These are phyloP conservation scores for Epicoccum nigrum DNA, from an alignment of 2,329 filamentous ascomycete species.

Conservation along the genomic window DNA sequence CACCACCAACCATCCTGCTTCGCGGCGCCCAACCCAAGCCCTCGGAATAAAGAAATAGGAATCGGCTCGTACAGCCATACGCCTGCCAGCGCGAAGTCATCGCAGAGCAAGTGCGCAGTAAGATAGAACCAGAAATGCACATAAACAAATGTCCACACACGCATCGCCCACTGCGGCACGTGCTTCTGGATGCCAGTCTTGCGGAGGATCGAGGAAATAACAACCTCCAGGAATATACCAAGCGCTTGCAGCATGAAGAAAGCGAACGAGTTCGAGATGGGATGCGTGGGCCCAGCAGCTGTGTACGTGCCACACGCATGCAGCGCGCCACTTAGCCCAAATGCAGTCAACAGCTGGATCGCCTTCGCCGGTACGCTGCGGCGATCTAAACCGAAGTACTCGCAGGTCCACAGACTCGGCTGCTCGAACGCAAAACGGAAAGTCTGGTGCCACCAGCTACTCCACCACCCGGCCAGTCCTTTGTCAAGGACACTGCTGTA, in stretches of 20 bases:
- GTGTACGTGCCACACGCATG: constrained; percentile 75
- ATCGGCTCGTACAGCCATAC: constrained; percentile 83
- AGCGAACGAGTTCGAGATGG: constrained; percentile 58
- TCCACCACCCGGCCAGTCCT: constrained; percentile 83
- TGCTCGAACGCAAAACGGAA: constrained; percentile 75
- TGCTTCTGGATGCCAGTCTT: constrained; percentile 39
- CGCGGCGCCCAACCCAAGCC: constrained; percentile 65
- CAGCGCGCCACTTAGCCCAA: constrained; percentile 69
- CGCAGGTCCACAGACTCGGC: constrained; percentile 59
- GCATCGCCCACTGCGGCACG: constrained; percentile 56
- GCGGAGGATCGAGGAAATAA: constrained; percentile 34
- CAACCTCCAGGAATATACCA: constrained; percentile 67
- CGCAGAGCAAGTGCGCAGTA: constrained; percentile 69
- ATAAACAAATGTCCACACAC: constrained; percentile 66
- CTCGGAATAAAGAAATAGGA: constrained; percentile 74
- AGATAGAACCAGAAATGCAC: constrained; percentile 70
- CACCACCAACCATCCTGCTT: constrained; percentile 70
- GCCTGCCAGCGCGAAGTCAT: constrained; percentile 77
- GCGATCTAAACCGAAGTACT: constrained; percentile 34
- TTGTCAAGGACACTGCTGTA: constrained; percentile 64
- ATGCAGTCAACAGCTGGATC: constrained; percentile 60
- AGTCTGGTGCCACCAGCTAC: constrained; percentile 87
- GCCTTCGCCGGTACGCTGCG: constrained; percentile 46
- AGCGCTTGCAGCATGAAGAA: constrained; percentile 77
- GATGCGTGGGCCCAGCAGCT: constrained; percentile 59